phyloP scores from a whole-genome alignment of 345 rosid species.

The Erodium maritimum region DNA sequence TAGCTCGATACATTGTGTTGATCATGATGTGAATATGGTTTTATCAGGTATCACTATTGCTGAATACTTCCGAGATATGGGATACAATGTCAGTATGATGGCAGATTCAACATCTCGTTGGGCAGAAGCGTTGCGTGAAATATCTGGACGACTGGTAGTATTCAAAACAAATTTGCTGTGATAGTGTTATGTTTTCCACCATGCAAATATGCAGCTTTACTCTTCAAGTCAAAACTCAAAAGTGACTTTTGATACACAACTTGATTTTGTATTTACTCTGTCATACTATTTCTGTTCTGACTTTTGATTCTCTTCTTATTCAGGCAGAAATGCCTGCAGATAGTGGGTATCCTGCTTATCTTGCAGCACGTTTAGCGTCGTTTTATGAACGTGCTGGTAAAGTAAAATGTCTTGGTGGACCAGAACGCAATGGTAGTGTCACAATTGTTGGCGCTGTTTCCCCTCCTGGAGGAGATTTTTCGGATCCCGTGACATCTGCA shows the following conservation, averaged over 20 bases:
- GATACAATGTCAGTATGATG: constrained; percentile 99
- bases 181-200: not conserved
- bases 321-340: constrained; percentile 99
- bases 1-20: not conserved
- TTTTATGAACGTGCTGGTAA: constrained; percentile 99
- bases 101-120: constrained; percentile 99
- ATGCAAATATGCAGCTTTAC: too few species aligned
- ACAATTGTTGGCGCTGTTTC: constrained; percentile 99
- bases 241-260: not conserved
- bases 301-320: constrained; percentile 5
- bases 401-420: constrained; percentile 96
- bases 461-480: constrained; percentile 99
- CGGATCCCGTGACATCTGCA: constrained; percentile 99
- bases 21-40: not conserved
- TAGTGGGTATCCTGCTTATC: constrained; percentile 99
- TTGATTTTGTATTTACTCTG: too few species aligned
- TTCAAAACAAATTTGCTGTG: constrained; percentile 2
- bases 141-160: constrained; percentile 92
- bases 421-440: constrained; percentile 97
- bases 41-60: constrained; percentile 88
- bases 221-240: too few species aligned
- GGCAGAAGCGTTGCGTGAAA: constrained; percentile 99
- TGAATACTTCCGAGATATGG: constrained; percentile 98
- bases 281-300: not conserved
- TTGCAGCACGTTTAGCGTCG: constrained; percentile 97